Evolutionary conservation across 495 filamentous ascomycete species (phyloP).

Genomic region (Gamarada debralockiae): DNA sequence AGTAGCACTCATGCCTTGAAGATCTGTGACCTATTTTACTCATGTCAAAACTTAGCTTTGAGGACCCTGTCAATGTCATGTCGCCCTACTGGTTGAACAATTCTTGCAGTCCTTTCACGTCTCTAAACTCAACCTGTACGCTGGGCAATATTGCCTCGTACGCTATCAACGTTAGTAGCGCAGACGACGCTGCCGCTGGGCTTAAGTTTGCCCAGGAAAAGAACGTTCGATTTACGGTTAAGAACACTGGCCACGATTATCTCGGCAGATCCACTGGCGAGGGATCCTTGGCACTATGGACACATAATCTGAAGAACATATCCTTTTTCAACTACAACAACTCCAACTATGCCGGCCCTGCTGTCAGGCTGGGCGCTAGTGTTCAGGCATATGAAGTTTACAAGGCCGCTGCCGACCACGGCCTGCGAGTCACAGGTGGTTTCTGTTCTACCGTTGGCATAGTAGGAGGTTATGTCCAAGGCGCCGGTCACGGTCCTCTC

Average conservation of each 20-base stretch:
- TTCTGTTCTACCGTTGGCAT: constrained; percentile 47
- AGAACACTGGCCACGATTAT: constrained; percentile 44
- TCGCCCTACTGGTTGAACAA: constrained; percentile 39
- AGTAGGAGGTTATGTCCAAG: constrained; percentile 48
- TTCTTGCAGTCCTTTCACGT: constrained; percentile 52
- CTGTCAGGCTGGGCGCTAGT: constrained; percentile 47
- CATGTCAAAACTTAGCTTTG: constrained; percentile 3
- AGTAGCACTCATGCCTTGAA: no score
- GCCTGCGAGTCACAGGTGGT: constrained; percentile 46
- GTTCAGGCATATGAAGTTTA: constrained; percentile 50
- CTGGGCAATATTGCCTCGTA: constrained; percentile 57
- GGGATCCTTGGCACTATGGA: constrained; percentile 48
- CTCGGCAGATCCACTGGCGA: constrained; percentile 46
- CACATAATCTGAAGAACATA: constrained; percentile 45
- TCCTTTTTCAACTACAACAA: constrained; percentile 37
- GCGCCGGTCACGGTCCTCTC: constrained; percentile 58
- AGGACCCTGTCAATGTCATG: constrained; percentile 33
- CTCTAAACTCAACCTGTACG: constrained; percentile 44
- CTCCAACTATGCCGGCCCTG: constrained; percentile 36
- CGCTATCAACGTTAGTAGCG: constrained; percentile 41
- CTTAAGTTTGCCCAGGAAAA: constrained; percentile 45
- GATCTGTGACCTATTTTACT: no score
- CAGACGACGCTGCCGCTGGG: constrained; percentile 41
- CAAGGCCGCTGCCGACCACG: constrained; percentile 34
- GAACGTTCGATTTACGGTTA: constrained; percentile 38